Conservation (phyloP, 495 filamentous ascomycete genomes). For the Cercophora newfieldiana region DNA sequence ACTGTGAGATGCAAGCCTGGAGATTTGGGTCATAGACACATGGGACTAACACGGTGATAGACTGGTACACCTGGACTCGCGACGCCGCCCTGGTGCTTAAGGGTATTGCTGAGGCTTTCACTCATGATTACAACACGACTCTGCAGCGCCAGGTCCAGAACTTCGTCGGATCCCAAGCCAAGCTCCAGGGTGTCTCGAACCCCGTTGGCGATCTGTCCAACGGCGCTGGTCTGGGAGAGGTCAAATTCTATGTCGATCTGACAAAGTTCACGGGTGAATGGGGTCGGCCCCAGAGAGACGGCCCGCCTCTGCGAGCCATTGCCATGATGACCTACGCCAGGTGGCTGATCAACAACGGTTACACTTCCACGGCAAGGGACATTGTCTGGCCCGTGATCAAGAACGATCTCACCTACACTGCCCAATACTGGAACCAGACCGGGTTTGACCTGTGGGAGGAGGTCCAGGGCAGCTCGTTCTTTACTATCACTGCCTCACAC, state of each 20-base stretch:
- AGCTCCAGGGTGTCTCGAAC: slow-evolving; percentile 60
- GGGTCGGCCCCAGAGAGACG: slow-evolving; percentile 73
- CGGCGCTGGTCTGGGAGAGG: slow-evolving; percentile 57
- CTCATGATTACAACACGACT: slow-evolving; percentile 49
- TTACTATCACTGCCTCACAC: slow-evolving; percentile 44
- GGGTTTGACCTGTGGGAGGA: slow-evolving; percentile 77
- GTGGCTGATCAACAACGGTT: slow-evolving; percentile 51
- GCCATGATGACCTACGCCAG: slow-evolving; percentile 51
- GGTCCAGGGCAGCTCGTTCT: slow-evolving; percentile 63
- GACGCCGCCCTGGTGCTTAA: slow-evolving; percentile 68
- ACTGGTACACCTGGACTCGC: slow-evolving; percentile 71
- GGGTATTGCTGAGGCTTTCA: slow-evolving; percentile 58
- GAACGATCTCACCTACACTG: slow-evolving; percentile 69
- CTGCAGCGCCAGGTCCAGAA: slow-evolving; percentile 58
- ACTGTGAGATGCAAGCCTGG: slow-evolving; percentile 52
- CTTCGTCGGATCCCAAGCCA: slow-evolving; percentile 59
- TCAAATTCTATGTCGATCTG: slow-evolving; percentile 62
- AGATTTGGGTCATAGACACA: background rate
- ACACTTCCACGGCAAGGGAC: slow-evolving; percentile 38
- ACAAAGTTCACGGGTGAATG: slow-evolving; percentile 63
- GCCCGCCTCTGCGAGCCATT: slow-evolving; percentile 67
- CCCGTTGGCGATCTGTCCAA: slow-evolving; percentile 56
- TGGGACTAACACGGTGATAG: slow-evolving; percentile 29
- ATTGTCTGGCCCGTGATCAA: slow-evolving; percentile 63
- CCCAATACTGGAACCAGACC: slow-evolving; percentile 67